Conservation (phyloP, 2,329 filamentous ascomycete species). For the Achaetomium macrosporum region DNA sequence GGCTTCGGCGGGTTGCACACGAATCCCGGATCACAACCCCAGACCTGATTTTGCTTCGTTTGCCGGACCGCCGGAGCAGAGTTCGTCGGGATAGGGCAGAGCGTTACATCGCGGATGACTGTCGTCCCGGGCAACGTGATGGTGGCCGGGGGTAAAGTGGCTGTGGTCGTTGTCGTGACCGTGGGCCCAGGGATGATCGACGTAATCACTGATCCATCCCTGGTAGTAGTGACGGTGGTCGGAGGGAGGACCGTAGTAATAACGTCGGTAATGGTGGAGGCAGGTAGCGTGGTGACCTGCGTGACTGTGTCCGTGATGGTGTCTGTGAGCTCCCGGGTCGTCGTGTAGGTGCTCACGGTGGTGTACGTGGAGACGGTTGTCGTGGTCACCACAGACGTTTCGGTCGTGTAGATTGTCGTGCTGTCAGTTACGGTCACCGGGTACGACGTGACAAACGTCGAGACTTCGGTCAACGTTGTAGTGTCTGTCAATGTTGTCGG, state of each 20-base stretch:
- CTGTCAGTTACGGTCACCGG: constrained; percentile 22
- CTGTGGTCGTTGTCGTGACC: constrained; percentile 19
- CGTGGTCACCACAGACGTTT: constrained; percentile 17
- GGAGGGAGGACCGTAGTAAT: constrained; percentile 23
- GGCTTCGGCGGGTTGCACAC: constrained; percentile 50
- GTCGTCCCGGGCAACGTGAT: constrained; percentile 24
- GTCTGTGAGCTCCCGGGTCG: constrained; percentile 11
- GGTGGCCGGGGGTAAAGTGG: constrained; percentile 20
- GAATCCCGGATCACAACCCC: constrained; percentile 48
- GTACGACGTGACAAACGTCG: constrained; percentile 19
- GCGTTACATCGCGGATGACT: constrained; percentile 30
- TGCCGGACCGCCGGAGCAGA: constrained; percentile 19
- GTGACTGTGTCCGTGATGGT: constrained; percentile 12
- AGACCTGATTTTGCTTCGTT: constrained; percentile 31
- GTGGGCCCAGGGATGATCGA: constrained; percentile 24
- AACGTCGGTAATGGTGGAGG: constrained; percentile 20
- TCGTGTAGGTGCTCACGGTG: constrained; percentile 14
- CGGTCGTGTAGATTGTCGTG: constrained; percentile 24
- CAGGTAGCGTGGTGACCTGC: constrained; percentile 9
- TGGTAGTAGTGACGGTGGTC: constrained; percentile 24
- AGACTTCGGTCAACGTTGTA: constrained; percentile 11
- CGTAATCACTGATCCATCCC: constrained; percentile 22
- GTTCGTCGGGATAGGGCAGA: constrained; percentile 43
- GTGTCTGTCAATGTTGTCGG: constrained; percentile 16
- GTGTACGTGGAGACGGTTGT: constrained; percentile 7